These are phyloP conservation scores for Nigrograna mackinnonii DNA, from an alignment of 2,329 filamentous ascomycete species.

Conservation along the genomic window DNA sequence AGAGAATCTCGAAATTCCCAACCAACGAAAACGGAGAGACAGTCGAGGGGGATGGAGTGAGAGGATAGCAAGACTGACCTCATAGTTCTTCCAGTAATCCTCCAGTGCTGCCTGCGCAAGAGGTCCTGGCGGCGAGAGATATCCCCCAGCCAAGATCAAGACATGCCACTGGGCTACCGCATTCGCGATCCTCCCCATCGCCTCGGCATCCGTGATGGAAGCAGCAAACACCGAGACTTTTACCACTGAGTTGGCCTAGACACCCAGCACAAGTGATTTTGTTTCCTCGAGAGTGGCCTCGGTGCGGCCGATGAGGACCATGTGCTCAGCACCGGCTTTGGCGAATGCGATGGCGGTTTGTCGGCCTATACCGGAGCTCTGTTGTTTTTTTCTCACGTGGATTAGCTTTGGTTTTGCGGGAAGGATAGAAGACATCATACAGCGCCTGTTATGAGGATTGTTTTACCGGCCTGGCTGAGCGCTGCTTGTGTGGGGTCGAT, in stretches of 20 bases:
- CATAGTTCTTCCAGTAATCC: constrained; percentile 23
- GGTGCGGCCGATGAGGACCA: constrained; percentile 48
- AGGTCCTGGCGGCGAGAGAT: constrained; percentile 8
- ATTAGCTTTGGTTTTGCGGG: too few species aligned
- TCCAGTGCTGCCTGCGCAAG: constrained; percentile 8
- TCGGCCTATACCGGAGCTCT: constrained; percentile 50
- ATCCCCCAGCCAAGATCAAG: constrained; percentile 20
- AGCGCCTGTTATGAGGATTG: constrained; percentile 23
- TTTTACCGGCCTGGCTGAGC: constrained; percentile 12
- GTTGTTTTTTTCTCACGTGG: too few species aligned
- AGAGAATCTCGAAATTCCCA: too few species aligned
- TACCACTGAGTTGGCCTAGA: background rate
- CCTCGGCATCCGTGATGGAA: constrained; percentile 14
- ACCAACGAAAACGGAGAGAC: too few species aligned
- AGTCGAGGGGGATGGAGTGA: background rate
- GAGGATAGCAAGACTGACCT: constrained; percentile 9
- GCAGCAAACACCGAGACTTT: constrained; percentile 5
- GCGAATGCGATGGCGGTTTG: constrained; percentile 48
- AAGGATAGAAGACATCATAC: constrained; percentile 11
- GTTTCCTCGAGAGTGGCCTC: constrained; percentile 16
- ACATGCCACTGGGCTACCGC: constrained; percentile 19
- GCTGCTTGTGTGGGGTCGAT: constrained; percentile 11
- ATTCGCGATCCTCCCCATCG: constrained; percentile 14
- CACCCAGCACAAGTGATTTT: too few species aligned
- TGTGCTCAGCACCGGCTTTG: constrained; percentile 44